Conservation (phyloP, 208 protist species). For the Leishmania amazonensis region DNA sequence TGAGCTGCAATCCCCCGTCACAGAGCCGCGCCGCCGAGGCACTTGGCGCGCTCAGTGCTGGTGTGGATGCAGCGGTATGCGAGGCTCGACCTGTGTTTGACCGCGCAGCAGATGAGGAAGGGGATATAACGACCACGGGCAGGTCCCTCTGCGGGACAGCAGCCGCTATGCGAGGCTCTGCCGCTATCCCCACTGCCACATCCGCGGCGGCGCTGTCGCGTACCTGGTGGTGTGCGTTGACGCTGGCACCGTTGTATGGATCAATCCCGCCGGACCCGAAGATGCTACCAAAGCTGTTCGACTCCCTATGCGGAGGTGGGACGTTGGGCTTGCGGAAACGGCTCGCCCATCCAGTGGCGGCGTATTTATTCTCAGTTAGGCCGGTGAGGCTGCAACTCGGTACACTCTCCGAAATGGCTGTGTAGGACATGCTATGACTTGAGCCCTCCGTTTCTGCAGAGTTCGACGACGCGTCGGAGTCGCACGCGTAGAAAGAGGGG, state of each 20-base stretch:
- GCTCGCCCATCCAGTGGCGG: conserved; percentile 18
- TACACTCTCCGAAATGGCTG: conserved; percentile 70
- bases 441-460: conserved; percentile 31
- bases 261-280: conserved; percentile 45
- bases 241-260: conserved; percentile 39
- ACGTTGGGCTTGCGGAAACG: conserved; percentile 22
- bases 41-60: background rate
- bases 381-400: conserved; percentile 68
- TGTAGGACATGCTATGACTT: conserved; percentile 39
- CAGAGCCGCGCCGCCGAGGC: background rate
- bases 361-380: conserved; percentile 37
- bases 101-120: background rate
- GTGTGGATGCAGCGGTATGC: background rate
- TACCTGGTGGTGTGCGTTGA: conserved; percentile 15
- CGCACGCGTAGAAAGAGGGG: conserved; percentile 44
- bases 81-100: background rate
- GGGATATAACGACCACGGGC: background rate
- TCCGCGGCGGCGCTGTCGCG: conserved; percentile 8
- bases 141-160: conserved; percentile 5
- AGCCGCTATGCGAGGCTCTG: background rate
- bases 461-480: conserved; percentile 29
- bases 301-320: conserved; percentile 15
- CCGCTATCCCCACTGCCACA: conserved; percentile 1
- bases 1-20: background rate
- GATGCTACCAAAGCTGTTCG: conserved; percentile 47